Conservation (phyloP, 2,329 filamentous ascomycete species). For the Aspergillus ochraceoroseus region DNA sequence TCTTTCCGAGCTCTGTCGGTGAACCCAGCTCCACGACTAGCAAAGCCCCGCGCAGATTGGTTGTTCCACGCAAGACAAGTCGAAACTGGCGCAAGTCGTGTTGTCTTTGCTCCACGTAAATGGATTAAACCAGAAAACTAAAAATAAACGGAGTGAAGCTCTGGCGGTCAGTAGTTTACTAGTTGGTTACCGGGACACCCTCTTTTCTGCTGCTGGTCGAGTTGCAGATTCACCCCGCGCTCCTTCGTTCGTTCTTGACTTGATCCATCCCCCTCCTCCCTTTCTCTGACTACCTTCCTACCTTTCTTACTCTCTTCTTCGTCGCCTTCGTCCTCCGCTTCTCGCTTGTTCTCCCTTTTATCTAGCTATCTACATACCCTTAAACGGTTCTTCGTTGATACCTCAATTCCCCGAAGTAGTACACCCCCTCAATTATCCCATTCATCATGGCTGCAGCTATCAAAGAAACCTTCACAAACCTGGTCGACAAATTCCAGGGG, state of each 20-base stretch:
- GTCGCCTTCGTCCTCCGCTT: neutral
- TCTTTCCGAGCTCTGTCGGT: slow-evolving; percentile 13
- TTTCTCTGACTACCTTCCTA: slow-evolving; percentile 6
- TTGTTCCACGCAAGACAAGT: slow-evolving; percentile 10
- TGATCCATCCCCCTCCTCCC: slow-evolving; percentile 11
- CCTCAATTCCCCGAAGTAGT: no score
- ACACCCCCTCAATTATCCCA: neutral
- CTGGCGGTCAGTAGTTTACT: slow-evolving; percentile 15
- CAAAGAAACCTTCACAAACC: slow-evolving; percentile 46
- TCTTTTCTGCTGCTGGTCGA: slow-evolving; percentile 10
- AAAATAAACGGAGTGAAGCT: neutral
- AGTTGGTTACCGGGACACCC: slow-evolving; percentile 8
- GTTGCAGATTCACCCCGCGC: slow-evolving; percentile 28
- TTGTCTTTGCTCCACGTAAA: no score
- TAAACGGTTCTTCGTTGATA: no score
- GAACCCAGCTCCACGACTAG: slow-evolving; percentile 20
- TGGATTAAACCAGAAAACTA: no score
- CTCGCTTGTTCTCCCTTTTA: no score
- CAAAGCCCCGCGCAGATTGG: slow-evolving; percentile 16
- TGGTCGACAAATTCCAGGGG: slow-evolving; percentile 47
- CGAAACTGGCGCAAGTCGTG: no score
- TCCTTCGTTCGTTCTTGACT: slow-evolving; percentile 11
- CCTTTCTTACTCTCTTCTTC: slow-evolving; percentile 2
- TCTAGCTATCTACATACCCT: no score
- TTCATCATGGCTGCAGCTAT: slow-evolving; percentile 38